Evolutionary conservation across 1,284 basidiomycete genomes (phyloP), one percentile per base, ranked within the genome.

Genomic region (Leucoagaricus sp.): DNA sequence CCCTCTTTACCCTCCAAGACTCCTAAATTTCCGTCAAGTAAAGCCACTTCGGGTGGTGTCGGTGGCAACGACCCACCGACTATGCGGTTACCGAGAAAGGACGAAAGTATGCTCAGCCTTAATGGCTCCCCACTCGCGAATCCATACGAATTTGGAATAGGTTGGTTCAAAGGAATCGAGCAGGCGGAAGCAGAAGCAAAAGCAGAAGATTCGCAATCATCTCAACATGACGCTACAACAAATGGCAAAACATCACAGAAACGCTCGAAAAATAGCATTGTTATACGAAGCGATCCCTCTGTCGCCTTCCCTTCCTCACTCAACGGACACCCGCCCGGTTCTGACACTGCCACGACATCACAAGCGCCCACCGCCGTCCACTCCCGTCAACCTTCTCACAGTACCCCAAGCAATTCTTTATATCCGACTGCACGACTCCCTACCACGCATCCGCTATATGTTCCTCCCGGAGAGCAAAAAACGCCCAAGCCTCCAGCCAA

Each of bases 61-160:
- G 51, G 31, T 13, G 34, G 62, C 26, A 58, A 57, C 46, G 55
- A 68, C 49, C 46, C 63, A 49, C 61, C 65, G 8, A 60, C 67
- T 3, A 60, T 77, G 58, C 78, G 82, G 15, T 67, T 83, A 66
- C 86, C 88, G 7, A 80, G 86, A 49, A 81, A 78, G 62, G 82
- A 89, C 60, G 89, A 91, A 68, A 82, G 75, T 61, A 82, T 91
- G 81, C 77, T 91, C 49, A 89, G 86, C 64, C 70, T 87, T 19
- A 91, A 92, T 58, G 89, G 89, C 3, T 89, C 87, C 1, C 90
- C 89, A 0, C 75, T 91, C 8, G 81, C 85, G 7, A 90, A 91
- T 65, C 89, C 89, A 0, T 85, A 85, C 63, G 75, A 83, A 55
- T 79, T 85, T 54, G 81, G 81, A 12, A 65, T 81, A 42, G 78